These are phyloP conservation scores for Cadophora sp. DNA, from an alignment of 2,329 filamentous ascomycete genomes.

Conservation along the genomic window DNA sequence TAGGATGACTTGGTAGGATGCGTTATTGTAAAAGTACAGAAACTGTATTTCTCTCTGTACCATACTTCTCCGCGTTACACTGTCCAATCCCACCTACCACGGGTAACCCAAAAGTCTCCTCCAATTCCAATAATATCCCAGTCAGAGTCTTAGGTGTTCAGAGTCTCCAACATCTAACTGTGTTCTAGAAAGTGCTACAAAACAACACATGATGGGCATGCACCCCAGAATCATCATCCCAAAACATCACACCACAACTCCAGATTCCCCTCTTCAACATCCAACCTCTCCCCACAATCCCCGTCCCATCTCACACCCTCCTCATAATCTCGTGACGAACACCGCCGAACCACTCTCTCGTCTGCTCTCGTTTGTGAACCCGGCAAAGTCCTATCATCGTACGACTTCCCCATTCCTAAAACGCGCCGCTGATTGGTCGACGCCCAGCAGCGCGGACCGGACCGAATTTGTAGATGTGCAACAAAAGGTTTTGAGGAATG, in stretches of 20 bases:
- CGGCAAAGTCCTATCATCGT: conserved; percentile 14
- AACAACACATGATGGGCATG: background rate
- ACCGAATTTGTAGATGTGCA: conserved; percentile 10
- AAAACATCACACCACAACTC: background rate
- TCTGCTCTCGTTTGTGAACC: background rate
- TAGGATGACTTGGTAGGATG: conserved; percentile 26
- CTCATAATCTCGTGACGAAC: background rate
- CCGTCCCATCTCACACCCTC: background rate
- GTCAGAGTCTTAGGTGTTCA: background rate
- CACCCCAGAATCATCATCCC: background rate
- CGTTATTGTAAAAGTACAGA: conserved; percentile 28
- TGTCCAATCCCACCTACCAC: background rate
- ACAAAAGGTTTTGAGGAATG: conserved; percentile 4
- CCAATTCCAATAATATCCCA: background rate
- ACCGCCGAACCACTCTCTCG: background rate
- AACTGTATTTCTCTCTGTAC: conserved; percentile 18
- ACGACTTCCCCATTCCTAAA: background rate
- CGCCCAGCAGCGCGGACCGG: background rate
- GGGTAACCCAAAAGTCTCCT: background rate
- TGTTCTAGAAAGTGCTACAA: background rate
- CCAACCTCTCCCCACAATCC: background rate
- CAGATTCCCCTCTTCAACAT: background rate
- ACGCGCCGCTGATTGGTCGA: background rate
- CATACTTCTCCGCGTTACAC: background rate
- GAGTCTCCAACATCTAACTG: too few species aligned